Base-by-base conservation (phyloP, 2,329 filamentous ascomycete genomes). In the Trichoderma semiorbis region DNA sequence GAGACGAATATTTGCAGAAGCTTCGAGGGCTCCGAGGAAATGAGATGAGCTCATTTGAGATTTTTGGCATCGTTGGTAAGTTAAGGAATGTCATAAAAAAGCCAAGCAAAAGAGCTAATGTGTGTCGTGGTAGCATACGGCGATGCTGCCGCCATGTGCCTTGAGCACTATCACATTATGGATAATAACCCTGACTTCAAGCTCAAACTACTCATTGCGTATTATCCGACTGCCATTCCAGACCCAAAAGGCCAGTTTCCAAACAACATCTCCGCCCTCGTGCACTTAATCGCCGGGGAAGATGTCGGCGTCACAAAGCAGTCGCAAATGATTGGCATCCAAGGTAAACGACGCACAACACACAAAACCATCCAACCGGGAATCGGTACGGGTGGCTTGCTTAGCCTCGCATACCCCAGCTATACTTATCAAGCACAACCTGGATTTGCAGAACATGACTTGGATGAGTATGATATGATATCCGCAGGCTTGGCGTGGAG, bases 361-460 rank as follows among this genome's bases (percentile, higher is more conserved):
- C 78, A 75, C 32, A 78, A 77, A 34, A 80, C 75, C 1, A 78
- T 85, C 3, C 78, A 80, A 21, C 74, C 76, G 0, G 83, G 83
- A 4, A 72, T 80, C 0, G 84, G 84, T 1, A 76, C 79, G 0
- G 84, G 83, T 0, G 80, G 81, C 5, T 78, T 75, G 7, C 72
- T 83, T 47, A 74, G 77, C 11, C 75, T 82, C 1, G 82, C 79
- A 0, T 85, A 83, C 57, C 80, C 80, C 0, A 79, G 79, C 21
- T 85, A 84, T 57, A 78, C 80, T 0, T 85, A 85, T 64, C 73
- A 81, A 10, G 82, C 87, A 81, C 82, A 88, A 65, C 81, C 88
- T 0, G 92, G 92, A 0, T 94, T 95, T 74, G 92, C 92, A 0
- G 92, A 94, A 79, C 85, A 86, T 24, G 89, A 93, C 70, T 79